Conservation (phyloP, 148 eudicot genomes). For the Cornus florida region DNA sequence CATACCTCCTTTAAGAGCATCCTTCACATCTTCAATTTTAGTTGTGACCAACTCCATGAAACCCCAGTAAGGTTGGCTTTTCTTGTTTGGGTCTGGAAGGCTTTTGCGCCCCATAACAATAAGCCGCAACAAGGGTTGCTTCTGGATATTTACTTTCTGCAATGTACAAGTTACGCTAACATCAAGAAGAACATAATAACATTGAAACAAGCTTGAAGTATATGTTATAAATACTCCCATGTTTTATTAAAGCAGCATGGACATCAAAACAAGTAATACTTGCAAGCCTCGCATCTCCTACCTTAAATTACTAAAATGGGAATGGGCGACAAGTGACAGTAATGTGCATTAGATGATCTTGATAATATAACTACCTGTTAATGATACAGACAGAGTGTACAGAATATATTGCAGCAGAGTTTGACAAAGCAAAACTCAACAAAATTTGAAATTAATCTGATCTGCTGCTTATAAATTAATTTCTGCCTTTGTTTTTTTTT, state of each 20-base stretch:
- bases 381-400: no score
- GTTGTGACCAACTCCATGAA: constrained; percentile 78
- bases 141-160: constrained; percentile 56
- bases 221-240: background rate
- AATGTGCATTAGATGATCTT: no score
- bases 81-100: constrained; percentile 55
- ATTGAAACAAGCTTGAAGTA: background rate
- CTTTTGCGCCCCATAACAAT: constrained; percentile 63
- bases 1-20: constrained; percentile 57
- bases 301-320: background rate
- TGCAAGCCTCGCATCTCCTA: background rate
- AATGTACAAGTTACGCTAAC: background rate
- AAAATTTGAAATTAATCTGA: no score
- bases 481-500: no score
- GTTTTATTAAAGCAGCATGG: no score
- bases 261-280: background rate
- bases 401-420: no score
- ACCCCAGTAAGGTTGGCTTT: constrained; percentile 62
- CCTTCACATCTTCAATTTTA: constrained; percentile 40
- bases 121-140: constrained; percentile 48
- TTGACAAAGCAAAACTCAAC: no score
- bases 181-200: background rate
- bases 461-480: no score
- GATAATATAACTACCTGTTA: no score
- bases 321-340: background rate